Evolutionary conservation across 2,329 filamentous ascomycete genomes (phyloP).

Genomic region (Delphinella strobiligena): DNA sequence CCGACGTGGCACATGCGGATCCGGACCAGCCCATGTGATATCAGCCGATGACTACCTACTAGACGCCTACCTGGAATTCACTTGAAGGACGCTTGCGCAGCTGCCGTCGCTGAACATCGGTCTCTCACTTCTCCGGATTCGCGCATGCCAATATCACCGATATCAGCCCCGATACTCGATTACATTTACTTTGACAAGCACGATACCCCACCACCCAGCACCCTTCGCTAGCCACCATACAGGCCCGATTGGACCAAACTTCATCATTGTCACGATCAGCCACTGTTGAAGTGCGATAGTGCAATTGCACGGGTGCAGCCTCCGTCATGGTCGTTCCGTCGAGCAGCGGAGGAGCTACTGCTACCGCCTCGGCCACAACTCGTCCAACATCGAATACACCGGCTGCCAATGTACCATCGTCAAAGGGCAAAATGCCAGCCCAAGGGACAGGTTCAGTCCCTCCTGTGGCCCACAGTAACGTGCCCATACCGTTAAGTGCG

Average conservation of each 20-base stretch:
- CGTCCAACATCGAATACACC: conserved; percentile 5
- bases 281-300: too few species aligned
- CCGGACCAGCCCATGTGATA: background rate
- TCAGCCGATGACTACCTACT: background rate
- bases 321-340: conserved; percentile 19
- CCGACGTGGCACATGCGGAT: background rate
- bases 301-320: too few species aligned
- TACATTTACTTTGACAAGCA: background rate
- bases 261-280: too few species aligned
- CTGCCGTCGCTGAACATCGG: background rate
- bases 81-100: too few species aligned
- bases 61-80: too few species aligned
- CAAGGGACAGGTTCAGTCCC: background rate
- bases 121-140: background rate
- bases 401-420: conserved; percentile 10
- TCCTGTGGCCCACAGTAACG: conserved; percentile 17
- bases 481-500: conserved; percentile 48
- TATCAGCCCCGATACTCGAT: background rate
- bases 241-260: background rate
- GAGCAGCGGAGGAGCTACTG: conserved; percentile 13
- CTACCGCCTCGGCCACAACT: conserved; percentile 7
- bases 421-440: background rate
- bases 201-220: background rate
- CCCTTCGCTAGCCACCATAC: background rate
- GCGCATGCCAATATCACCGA: background rate